Evolutionary conservation across 192 early-diverging fungal species (phyloP), one percentile per base, ranked within the genome.

Genomic region (Podila epicladia): DNA sequence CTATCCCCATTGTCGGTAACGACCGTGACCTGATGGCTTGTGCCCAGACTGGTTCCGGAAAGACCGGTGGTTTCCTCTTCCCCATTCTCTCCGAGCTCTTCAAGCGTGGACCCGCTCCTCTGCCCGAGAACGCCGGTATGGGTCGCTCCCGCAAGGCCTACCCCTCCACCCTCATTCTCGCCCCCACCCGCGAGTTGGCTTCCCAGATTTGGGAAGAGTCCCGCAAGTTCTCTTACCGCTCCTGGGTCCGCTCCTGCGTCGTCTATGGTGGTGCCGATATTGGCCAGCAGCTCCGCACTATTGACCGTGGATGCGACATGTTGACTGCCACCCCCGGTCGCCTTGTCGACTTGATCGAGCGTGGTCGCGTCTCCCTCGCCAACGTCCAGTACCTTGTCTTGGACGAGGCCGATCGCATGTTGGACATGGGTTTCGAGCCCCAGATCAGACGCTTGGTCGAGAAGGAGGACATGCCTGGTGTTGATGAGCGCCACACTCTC

Each of bases 11-110:
- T 84, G 93, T 96, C 38, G 85, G 87, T 45, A 78, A 82, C 38
- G 91, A 92, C 61, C 93, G 97, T 74, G 97, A 99, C 85, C 86
- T 99, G 85, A 99, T 99, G 97, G 97, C 96, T 32, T 99, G 97
- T 83, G 97, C 97, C 35, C 97, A 99, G 85, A 99, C 97, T 26
- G 97, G 97, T 85, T 94, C 92, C 28, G 93, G 95, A 59, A 95
- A 98, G 86, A 99, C 97, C 53, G 97, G 94, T 69, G 97, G 97
- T 55, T 99, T 99, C 89, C 88, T 99, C 71, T 93, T 99, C 87
- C 97, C 97, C 51, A 98, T 99, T 62, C 89, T 99, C 41, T 92
- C 92, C 53, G 94, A 97, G 80, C 91, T 93, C 62, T 99, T 97
- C 89, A 89, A 90, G 83, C 92, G 92, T 69, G 97, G 92, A 9